Conservation (phyloP, 75 land plant genomes). For the Pinus taeda region DNA sequence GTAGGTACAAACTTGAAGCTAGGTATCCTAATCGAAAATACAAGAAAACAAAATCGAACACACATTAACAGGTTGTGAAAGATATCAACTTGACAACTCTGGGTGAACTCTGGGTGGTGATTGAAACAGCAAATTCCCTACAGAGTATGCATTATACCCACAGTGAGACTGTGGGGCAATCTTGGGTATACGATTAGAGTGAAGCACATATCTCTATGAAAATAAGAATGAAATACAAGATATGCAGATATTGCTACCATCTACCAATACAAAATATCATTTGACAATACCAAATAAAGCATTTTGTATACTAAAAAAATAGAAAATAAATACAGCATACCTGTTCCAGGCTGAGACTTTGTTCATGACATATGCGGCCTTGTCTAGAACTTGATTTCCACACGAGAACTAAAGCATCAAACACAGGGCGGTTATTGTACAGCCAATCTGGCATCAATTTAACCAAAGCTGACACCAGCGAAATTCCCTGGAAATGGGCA, state of each 20-base stretch:
- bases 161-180: constrained; percentile 21
- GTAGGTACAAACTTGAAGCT: no score
- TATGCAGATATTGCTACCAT: no score
- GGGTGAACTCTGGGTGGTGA: no score
- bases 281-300: neutral
- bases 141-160: neutral
- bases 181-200: constrained; percentile 62
- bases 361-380: constrained; percentile 81
- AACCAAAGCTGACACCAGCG: constrained; percentile 73
- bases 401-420: constrained; percentile 80
- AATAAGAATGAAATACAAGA: no score
- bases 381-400: constrained; percentile 94
- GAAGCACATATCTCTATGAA: no score
- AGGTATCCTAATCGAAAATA: neutral
- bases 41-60: neutral
- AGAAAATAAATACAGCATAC: constrained; percentile 26
- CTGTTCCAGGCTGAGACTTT: constrained; percentile 74
- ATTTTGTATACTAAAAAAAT: neutral
- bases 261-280: no score
- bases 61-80: no score
- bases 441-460: constrained; percentile 96
- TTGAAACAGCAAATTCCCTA: no score
- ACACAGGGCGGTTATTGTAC: constrained; percentile 65
- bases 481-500: constrained; percentile 93
- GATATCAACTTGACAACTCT: no score